Conservation (phyloP, 164 flowering plant species). For the Sextonia rubra region DNA sequence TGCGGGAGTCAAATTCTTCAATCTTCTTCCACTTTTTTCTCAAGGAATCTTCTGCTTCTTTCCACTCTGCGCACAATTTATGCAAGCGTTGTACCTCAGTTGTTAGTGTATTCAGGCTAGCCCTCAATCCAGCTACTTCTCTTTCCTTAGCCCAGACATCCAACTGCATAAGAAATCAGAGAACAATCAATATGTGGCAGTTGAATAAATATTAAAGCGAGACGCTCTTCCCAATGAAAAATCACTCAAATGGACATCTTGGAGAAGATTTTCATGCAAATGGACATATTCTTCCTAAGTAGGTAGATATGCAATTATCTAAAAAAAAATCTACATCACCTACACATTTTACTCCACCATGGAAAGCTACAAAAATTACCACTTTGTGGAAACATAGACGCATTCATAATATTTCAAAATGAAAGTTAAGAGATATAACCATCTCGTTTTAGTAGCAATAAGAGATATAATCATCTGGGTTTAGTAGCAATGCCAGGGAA, state of each 20-base stretch:
- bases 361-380: no score
- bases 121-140: slow-evolving; percentile 93
- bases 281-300: no score
- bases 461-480: no score
- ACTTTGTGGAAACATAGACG: no score
- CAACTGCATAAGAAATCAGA: slow-evolving; percentile 43
- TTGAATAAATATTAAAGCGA: background rate
- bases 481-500: no score
- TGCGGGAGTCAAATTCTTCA: slow-evolving; percentile 97
- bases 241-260: background rate
- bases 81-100: slow-evolving; percentile 88
- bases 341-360: no score
- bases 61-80: slow-evolving; percentile 85
- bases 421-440: no score
- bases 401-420: no score
- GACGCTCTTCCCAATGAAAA: background rate
- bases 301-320: no score
- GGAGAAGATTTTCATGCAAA: no score
- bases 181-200: background rate
- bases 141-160: slow-evolving; percentile 98
- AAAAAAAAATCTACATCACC: no score
- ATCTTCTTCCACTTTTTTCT: slow-evolving; percentile 97
- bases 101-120: slow-evolving; percentile 78
- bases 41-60: slow-evolving; percentile 95
- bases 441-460: no score